phyloP scores from a whole-genome alignment of 2,329 filamentous ascomycete species.

The Pestalotiopsis sp. region DNA sequence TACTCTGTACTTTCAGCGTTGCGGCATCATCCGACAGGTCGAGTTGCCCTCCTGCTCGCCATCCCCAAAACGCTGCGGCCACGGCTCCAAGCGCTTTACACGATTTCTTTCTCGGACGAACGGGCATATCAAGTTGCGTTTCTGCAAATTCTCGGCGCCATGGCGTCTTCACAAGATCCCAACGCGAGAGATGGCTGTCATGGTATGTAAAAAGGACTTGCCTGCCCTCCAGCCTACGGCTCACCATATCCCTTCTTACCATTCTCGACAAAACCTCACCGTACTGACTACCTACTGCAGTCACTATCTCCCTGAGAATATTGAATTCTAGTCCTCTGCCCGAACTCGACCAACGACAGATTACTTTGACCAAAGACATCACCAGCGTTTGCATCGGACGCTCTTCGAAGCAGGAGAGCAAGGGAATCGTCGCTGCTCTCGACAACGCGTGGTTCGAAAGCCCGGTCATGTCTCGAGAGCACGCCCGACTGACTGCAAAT shows the following conservation, averaged over 20 bases:
- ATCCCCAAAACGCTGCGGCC: too few species aligned
- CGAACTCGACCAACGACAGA: constrained; percentile 24
- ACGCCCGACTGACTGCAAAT: constrained; percentile 58
- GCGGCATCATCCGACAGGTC: too few species aligned
- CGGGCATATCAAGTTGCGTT: neutral
- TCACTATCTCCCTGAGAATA: neutral
- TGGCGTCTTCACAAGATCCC: neutral
- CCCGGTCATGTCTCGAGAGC: constrained; percentile 71
- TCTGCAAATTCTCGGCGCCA: neutral
- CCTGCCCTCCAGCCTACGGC: neutral
- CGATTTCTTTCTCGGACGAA: too few species aligned
- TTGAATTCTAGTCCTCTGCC: neutral
- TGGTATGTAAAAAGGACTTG: neutral
- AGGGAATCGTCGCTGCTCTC: constrained; percentile 39
- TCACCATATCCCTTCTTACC: neutral
- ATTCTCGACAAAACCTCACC: neutral
- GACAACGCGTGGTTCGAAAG: constrained; percentile 71
- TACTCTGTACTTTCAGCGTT: neutral
- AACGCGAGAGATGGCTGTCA: neutral
- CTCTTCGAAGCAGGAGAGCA: constrained; percentile 46
- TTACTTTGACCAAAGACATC: constrained; percentile 29
- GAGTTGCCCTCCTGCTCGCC: too few species aligned
- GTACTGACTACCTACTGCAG: neutral
- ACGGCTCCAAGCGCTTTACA: too few species aligned
- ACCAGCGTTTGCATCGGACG: constrained; percentile 40